Conservation (phyloP, 202 grass and related monocot species). For the Schoenoplectus triqueter region DNA sequence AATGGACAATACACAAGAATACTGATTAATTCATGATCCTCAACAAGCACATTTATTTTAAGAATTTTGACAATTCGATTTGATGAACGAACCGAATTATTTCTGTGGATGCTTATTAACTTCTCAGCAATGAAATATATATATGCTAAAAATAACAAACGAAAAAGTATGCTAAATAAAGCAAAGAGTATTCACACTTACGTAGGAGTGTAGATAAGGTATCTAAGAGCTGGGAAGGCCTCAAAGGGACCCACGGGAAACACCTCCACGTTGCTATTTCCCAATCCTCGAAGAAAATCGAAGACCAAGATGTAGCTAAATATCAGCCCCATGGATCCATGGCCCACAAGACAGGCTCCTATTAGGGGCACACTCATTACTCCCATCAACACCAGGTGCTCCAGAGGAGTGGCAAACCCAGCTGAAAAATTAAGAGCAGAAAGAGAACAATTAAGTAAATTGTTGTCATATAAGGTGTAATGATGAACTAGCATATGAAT, state of each 20-base stretch:
- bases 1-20: neutral
- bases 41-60: neutral
- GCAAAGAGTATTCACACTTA: slow-evolving; percentile 41
- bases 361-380: slow-evolving; percentile 63
- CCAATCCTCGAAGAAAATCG: slow-evolving; percentile 84
- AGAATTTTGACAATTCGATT: neutral
- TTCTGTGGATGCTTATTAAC: neutral
- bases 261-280: slow-evolving; percentile 88
- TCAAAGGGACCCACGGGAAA: slow-evolving; percentile 51
- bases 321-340: slow-evolving; percentile 52
- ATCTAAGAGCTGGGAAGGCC: slow-evolving; percentile 62
- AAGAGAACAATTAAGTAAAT: neutral
- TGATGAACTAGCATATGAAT: neutral
- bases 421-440: slow-evolving; percentile 37
- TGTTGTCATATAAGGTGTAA: neutral
- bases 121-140: no score
- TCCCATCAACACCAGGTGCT: slow-evolving; percentile 51
- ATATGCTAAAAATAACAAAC: neutral
- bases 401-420: slow-evolving; percentile 68
- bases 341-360: slow-evolving; percentile 47
- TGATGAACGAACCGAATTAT: neutral
- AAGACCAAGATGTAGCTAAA: slow-evolving; percentile 63
- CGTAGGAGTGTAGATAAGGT: slow-evolving; percentile 85
- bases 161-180: neutral
- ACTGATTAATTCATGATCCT: neutral